Base-by-base conservation (phyloP, 1,284 basidiomycete genomes). In the Boletus sp. region DNA sequence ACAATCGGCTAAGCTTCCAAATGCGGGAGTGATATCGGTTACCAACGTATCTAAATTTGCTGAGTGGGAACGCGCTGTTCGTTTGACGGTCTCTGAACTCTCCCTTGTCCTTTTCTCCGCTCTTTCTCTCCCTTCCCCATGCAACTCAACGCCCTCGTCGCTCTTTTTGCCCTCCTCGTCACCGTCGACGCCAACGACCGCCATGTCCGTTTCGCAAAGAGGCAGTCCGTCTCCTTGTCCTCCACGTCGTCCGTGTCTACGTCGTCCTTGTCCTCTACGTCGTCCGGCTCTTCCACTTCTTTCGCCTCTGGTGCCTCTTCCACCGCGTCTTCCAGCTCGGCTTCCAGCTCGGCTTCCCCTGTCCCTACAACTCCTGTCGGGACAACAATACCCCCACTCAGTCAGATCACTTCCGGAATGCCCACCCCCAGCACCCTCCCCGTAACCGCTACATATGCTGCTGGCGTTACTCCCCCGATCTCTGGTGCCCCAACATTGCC, bases 351-450 rank as follows among this genome's bases (percentile, higher is more conserved):
- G 0, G 40, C 58, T 2, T 49, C 63, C 3, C 49, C 62, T 5
- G 50, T 57, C 16, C 56, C 61, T 29, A 58, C 66, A 9, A 58
- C 62, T 13, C 68, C 69, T 8, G 67, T 62, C 8, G 57, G 57
- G 6, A 59, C 66, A 1, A 35, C 57, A 4, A 58, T 81, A 32
- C 81, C 82, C 32, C 73, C 81, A 6, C 68, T 90, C 41, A 74
- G 72, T n/a, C 71, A 71, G 44, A 80, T 91, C 52, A 84, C 78
- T 3, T 78, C 78, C 27, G 84, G 82, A 49, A 88, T 88, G 76
- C 69, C 85, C 1, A 70, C 78, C 6, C 73, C 75, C 14, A 52
- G 77, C 2, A 78, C 81, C 0, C 68, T 74, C 3, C 60, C 79
- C 2, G 69, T 78, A 9, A 68, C 76, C 4, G 64, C 76, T 2